These are phyloP conservation scores for Trapa bicornis DNA, from an alignment of 345 rosid genomes.

Conservation along the genomic window DNA sequence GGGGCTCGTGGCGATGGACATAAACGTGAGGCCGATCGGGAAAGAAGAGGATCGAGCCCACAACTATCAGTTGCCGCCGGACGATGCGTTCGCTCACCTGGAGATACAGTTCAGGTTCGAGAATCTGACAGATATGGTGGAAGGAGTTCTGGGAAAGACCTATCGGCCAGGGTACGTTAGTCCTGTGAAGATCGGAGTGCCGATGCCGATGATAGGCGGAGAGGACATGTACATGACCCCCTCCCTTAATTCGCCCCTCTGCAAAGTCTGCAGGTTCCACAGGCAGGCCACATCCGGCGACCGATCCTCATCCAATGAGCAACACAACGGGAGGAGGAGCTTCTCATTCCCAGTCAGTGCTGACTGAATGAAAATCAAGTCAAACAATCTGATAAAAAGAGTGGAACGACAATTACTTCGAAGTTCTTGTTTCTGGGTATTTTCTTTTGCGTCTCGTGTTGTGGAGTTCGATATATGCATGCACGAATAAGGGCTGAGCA, in stretches of 20 bases:
- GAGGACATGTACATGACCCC: constrained; percentile 66
- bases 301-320: no score
- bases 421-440: background rate
- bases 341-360: no score
- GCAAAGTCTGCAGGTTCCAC: constrained; percentile 53
- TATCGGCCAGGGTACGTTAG: constrained; percentile 53
- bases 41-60: constrained; percentile 50
- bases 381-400: no score
- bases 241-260: constrained; percentile 45
- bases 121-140: constrained; percentile 39
- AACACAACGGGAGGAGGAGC: no score
- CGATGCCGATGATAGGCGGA: constrained; percentile 79
- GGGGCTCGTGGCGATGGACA: constrained; percentile 42
- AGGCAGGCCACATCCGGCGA: constrained; percentile 7
- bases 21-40: constrained; percentile 48
- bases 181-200: constrained; percentile 59
- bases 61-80: constrained; percentile 48
- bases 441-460: background rate
- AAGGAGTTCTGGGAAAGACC: constrained; percentile 80
- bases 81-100: constrained; percentile 62
- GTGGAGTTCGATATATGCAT: background rate
- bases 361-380: background rate
- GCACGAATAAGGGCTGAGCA: background rate
- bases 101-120: constrained; percentile 67
- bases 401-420: background rate